Conservation (phyloP, 176 grass and related monocot species). For the Triticum aestivum region IWGSC_CS_RefSeq_v2.1 NC_057810.1:363451479-363451978, state of each 20-base stretch:
- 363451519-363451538: too few relatives aligned
- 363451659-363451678: conserved; percentile 7
- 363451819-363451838: neutral
- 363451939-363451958: too few relatives aligned
- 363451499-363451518: too few relatives aligned
- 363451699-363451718: neutral
- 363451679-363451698: neutral
- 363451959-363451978: too few relatives aligned
- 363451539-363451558: too few relatives aligned
- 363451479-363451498: too few relatives aligned
- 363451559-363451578: too few relatives aligned
- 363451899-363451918: too few relatives aligned
- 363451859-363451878: neutral
- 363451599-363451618: conserved; percentile 50
- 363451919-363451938: too few relatives aligned
- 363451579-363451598: neutral
- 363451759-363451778: conserved; percentile 71
- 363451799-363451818: conserved; percentile 50
- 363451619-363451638: conserved; percentile 59
- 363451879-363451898: too few relatives aligned
- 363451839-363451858: too few relatives aligned
- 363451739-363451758: conserved; percentile 1
- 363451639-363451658: conserved; percentile 63
- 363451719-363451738: neutral
- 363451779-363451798: conserved; percentile 42